Base-by-base conservation (phyloP, 2,329 filamentous ascomycete genomes). In the Aspergillus sp. region DNA sequence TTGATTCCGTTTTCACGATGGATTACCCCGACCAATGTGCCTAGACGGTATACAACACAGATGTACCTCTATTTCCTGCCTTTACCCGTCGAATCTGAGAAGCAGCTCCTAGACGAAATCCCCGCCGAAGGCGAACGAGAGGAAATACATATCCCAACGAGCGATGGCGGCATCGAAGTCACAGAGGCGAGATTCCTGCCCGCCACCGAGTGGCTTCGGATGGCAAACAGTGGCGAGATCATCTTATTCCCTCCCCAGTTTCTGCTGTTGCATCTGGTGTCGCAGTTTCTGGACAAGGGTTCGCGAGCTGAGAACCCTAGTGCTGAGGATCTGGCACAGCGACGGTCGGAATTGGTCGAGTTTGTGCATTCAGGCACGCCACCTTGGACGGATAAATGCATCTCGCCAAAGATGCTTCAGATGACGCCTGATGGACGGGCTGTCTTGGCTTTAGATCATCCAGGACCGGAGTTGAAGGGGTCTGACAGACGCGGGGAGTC, bases 51-150 rank as follows among this genome's bases (percentile, higher is more conserved):
- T 69, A 88, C 87, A 0, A 96, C 91, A 1, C 90, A 96, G 62
- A 97, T 97, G 91, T 98, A 97, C 68, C 66, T 97, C 8, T 95
- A 95, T 67, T 84, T 94, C 66, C 76, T 96, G 3, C 90, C 90
- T 0, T 68, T 83, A 8, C 64, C 68, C n/a, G 46, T 60, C 10
- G 55, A 65, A 10, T 50, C 59, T 3, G 61, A 64, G 27, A 59
- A 59, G 30, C 49, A 52, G 2, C 39, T 67, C 2, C 51, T 59
- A 55, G 29, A 56, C 48, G 54, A 66, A 59, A 48, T 68, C 50
- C 50, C 64, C 34, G 39, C 67, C 37, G 52, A 71, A 53, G 61
- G 72, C 55, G 58, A 69, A 53, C 50, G 77, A 77, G 59, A 81
- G 76, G 51, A 73, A 78, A 55, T 88, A 38, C 85, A 86, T 28